Conservation (phyloP, 805 yeast species). For the Ogataea trehalophila region DNA sequence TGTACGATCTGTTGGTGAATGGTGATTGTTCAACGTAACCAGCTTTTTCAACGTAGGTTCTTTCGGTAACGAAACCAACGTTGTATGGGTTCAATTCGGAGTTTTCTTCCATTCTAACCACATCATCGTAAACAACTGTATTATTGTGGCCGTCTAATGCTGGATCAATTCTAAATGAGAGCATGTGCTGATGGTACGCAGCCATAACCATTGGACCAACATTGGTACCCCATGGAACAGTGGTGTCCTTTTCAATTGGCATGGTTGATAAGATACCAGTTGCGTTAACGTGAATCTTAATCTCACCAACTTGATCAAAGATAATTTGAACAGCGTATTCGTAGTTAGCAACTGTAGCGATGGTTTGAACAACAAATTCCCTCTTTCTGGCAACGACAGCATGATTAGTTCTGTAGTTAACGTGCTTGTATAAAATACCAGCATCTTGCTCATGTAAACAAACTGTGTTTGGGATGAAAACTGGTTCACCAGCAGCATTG, state of each 20-base stretch:
- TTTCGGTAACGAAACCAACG: slow-evolving; percentile 62
- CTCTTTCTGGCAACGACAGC: slow-evolving; percentile 74
- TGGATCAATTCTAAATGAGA: slow-evolving; percentile 76
- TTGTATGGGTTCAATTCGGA: slow-evolving; percentile 57
- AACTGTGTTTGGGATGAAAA: slow-evolving; percentile 59
- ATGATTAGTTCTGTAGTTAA: slow-evolving; percentile 67
- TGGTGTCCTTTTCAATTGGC: slow-evolving; percentile 68
- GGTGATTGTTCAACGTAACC: slow-evolving; percentile 73
- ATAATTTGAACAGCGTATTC: slow-evolving; percentile 71
- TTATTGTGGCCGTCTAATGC: slow-evolving; percentile 79
- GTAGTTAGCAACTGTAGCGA: slow-evolving; percentile 82
- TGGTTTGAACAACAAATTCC: slow-evolving; percentile 73
- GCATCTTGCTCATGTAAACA: slow-evolving; percentile 81
- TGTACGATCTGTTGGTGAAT: slow-evolving; percentile 67
- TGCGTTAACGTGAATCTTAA: slow-evolving; percentile 75
- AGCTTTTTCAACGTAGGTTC: slow-evolving; percentile 63
- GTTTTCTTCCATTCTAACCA: slow-evolving; percentile 53
- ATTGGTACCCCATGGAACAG: slow-evolving; percentile 69
- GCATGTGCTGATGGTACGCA: slow-evolving; percentile 77
- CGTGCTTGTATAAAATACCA: slow-evolving; percentile 74
- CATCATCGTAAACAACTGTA: slow-evolving; percentile 69
- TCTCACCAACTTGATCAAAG: slow-evolving; percentile 74
- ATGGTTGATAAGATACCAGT: slow-evolving; percentile 83
- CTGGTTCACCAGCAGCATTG: slow-evolving; percentile 57
- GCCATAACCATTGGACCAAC: slow-evolving; percentile 81